Evolutionary conservation across 2,329 filamentous ascomycete species (phyloP), one percentile per base, ranked within the genome.

Genomic region (Phialemonium atrogriseum): DNA sequence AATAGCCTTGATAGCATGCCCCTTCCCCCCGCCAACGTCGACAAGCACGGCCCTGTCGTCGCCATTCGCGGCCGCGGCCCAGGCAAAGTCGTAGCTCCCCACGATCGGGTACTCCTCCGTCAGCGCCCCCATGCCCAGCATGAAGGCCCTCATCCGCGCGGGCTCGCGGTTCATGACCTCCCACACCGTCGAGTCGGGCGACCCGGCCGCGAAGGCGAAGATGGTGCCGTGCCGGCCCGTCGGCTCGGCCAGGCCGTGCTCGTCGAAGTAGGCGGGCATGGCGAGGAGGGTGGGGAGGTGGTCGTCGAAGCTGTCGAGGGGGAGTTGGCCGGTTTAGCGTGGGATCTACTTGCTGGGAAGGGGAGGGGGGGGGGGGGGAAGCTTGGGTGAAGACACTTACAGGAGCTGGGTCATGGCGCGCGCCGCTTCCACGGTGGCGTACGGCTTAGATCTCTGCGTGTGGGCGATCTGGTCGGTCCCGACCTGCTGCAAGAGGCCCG

Each of bases 1-100:
- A 24, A 55, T 45, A 12, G 45, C 35, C 21, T 34, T 41, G n/a
- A 55, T 32, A 10, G 45, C 42, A 28, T 53, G 43, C 9, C 52
- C 54, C 11, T 41, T 43, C 4, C 51, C 49, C 3, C 49, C 52
- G 10, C 52, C 53, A 6, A 56, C 38, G 32, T 57, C 54, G 10
- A 56, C 46, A 34, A 55, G 50, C 10, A 49, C 33, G 25, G 34
- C 40, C 16, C 34, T 35, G 8, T 39, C 21, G 4, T 31, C 10
- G 14, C 17, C 18, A 10, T 25, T 37, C 5, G 37, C 36, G 10
- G 41, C 30, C 28, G 45, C 30, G 6, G 52, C 42, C 38, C 38
- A 40, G 6, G 20, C 15, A 32, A 51, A 46, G 28, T 49, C 44
- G 34, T 51, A 53, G 11, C 47, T 42, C 2, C 50, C 50, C 1